Percentiles rank a stretch among this genome's conserved stretches.
These are phyloP conservation scores for Nevesoporus exiguus DNA, from an alignment of 768 basidiomycete genomes.

Conservation along the genomic window DNA sequence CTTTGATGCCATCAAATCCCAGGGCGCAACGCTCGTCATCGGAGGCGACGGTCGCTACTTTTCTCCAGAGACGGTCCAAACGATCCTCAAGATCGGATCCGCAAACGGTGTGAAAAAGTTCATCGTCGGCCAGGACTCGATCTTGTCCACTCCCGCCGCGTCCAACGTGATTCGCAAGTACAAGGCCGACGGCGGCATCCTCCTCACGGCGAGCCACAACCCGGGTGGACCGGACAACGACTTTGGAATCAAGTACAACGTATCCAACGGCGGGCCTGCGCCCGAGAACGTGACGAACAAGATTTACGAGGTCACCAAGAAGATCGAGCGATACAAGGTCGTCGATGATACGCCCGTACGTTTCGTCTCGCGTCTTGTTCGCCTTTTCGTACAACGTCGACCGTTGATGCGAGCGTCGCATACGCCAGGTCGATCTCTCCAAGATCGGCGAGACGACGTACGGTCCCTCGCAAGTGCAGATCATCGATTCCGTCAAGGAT, in stretches of 20 bases:
- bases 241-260: slow-evolving; percentile 99
- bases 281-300: slow-evolving; percentile 95
- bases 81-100: slow-evolving; percentile 89
- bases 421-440: slow-evolving; percentile 70
- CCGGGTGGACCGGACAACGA: slow-evolving; percentile 98
- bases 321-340: slow-evolving; percentile 79
- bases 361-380: slow-evolving; percentile 11
- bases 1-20: slow-evolving; percentile 80
- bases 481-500: slow-evolving; percentile 93
- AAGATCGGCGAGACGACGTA: slow-evolving; percentile 76
- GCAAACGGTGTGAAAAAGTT: slow-evolving; percentile 91
- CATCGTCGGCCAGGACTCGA: slow-evolving; percentile 87
- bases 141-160: slow-evolving; percentile 95
- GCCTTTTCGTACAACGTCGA: too few relatives aligned
- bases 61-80: slow-evolving; percentile 81
- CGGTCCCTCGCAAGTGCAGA: slow-evolving; percentile 79
- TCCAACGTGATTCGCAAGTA: slow-evolving; percentile 95
- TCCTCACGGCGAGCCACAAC: slow-evolving; percentile 96
- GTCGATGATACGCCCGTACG: slow-evolving; percentile 74
- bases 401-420: background rate
- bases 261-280: slow-evolving; percentile 95
- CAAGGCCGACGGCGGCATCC: slow-evolving; percentile 95
- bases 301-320: slow-evolving; percentile 90
- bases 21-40: slow-evolving; percentile 84
- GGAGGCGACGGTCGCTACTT: slow-evolving; percentile 97